Evolutionary conservation across 2,329 filamentous ascomycete genomes (phyloP).

Genomic region (Fusarium begoniae): DNA sequence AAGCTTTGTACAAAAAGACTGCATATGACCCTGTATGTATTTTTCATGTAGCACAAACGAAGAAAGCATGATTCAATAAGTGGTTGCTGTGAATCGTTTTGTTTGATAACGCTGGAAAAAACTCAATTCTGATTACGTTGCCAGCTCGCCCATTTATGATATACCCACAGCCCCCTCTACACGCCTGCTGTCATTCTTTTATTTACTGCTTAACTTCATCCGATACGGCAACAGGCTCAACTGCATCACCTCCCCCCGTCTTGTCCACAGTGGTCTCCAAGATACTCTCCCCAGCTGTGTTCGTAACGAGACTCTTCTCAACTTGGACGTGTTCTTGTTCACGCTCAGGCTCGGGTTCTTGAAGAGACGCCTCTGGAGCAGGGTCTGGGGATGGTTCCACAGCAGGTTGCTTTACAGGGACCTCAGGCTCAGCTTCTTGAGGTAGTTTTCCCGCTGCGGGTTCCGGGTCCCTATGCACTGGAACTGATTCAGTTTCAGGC

Average conservation of each 20-base stretch:
- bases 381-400: constrained; percentile 22
- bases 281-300: constrained; percentile 57
- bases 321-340: constrained; percentile 12
- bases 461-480: constrained; percentile 19
- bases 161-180: neutral
- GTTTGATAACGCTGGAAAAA: neutral
- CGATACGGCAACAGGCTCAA: constrained; percentile 50
- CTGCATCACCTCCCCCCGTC: constrained; percentile 44
- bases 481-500: constrained; percentile 24
- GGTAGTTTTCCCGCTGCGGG: constrained; percentile 16
- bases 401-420: constrained; percentile 19
- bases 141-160: constrained; percentile 8
- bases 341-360: neutral
- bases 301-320: constrained; percentile 52
- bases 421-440: constrained; percentile 18
- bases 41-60: constrained; percentile 1
- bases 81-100: neutral
- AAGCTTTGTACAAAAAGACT: neutral
- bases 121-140: constrained; percentile 11
- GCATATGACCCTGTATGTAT: constrained; percentile 1
- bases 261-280: constrained; percentile 51
- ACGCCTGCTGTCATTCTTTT: neutral
- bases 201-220: constrained; percentile 47
- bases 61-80: neutral
- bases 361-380: neutral